Conservation (phyloP, 805 yeast species). For the Clavispora asparagi region DNA sequence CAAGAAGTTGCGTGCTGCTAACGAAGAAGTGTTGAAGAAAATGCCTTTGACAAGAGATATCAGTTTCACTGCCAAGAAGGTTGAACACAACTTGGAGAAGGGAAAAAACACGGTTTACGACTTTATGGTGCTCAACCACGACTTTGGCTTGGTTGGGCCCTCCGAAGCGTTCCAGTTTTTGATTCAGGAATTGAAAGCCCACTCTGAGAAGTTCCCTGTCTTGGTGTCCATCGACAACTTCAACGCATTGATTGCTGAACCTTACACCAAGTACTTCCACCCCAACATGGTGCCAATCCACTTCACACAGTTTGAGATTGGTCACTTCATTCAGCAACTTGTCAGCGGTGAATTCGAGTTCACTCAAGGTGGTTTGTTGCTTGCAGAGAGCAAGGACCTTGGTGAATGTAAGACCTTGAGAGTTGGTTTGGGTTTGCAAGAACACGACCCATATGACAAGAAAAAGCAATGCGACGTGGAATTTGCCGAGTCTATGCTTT, state of each 20-base stretch:
- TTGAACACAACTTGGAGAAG: slow-evolving; percentile 27
- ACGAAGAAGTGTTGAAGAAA: slow-evolving; percentile 28
- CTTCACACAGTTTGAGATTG: slow-evolving; percentile 59
- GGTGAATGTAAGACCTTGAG: slow-evolving; percentile 49
- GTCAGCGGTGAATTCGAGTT: slow-evolving; percentile 51
- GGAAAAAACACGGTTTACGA: slow-evolving; percentile 25
- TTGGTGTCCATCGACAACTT: slow-evolving; percentile 70
- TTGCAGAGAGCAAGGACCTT: slow-evolving; percentile 55
- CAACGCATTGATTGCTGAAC: slow-evolving; percentile 52
- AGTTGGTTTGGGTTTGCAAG: slow-evolving; percentile 50
- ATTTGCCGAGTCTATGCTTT: slow-evolving; percentile 45
- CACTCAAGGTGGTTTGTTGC: slow-evolving; percentile 56
- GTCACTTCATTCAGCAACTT: slow-evolving; percentile 49
- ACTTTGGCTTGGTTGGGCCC: slow-evolving; percentile 34
- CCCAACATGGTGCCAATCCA: slow-evolving; percentile 51
- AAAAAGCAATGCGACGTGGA: slow-evolving; percentile 46
- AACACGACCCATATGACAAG: slow-evolving; percentile 54
- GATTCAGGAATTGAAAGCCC: slow-evolving; percentile 46
- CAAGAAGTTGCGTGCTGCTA: slow-evolving; percentile 37
- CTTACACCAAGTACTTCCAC: slow-evolving; percentile 58
- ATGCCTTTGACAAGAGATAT: slow-evolving; percentile 32
- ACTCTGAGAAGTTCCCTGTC: slow-evolving; percentile 51
- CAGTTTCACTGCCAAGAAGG: slow-evolving; percentile 27
- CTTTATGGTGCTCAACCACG: slow-evolving; percentile 28
- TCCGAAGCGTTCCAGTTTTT: slow-evolving; percentile 49